A percentile compares a stretch with the other conserved stretches of the same genome.
phyloP scores from a whole-genome alignment of 345 rosid genomes.

The Populus deltoides region DNA sequence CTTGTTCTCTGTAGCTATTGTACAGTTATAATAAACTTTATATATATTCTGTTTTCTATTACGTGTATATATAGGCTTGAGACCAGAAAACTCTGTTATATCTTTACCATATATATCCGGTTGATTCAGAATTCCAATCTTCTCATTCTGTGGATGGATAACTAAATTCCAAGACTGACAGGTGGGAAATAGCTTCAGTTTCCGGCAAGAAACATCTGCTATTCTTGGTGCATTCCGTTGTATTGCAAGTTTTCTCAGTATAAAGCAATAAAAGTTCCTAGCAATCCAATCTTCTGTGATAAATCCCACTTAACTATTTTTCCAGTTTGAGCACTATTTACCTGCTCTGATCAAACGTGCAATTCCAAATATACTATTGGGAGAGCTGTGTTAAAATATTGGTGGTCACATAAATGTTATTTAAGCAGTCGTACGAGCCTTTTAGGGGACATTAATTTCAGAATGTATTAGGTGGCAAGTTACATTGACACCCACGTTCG shows the following conservation, averaged over 20 bases:
- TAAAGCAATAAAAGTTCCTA: background rate
- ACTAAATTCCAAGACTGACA: background rate
- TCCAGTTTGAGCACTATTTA: background rate
- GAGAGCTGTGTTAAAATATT: background rate
- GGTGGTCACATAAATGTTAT: background rate
- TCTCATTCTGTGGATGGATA: background rate
- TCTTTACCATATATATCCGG: too few relatives aligned
- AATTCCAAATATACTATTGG: background rate
- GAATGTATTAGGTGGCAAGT: conserved; percentile 30
- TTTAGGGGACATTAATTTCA: background rate
- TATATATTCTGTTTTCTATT: too few relatives aligned
- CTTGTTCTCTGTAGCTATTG: too few relatives aligned
- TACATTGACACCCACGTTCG: conserved; percentile 27
- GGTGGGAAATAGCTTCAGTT: background rate
- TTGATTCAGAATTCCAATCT: too few relatives aligned
- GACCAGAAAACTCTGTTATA: too few relatives aligned
- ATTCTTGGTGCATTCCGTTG: background rate
- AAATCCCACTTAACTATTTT: background rate
- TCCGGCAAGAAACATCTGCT: background rate
- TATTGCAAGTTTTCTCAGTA: background rate
- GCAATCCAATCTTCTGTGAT: background rate
- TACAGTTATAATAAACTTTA: too few relatives aligned
- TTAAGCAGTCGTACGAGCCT: conserved; percentile 12
- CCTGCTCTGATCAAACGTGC: background rate
- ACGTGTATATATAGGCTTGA: too few relatives aligned